Evolutionary conservation across 2,329 filamentous ascomycete species (phyloP), one percentile per base, ranked within the genome.

Genomic region (Talaromyces albobiverticillius): DNA sequence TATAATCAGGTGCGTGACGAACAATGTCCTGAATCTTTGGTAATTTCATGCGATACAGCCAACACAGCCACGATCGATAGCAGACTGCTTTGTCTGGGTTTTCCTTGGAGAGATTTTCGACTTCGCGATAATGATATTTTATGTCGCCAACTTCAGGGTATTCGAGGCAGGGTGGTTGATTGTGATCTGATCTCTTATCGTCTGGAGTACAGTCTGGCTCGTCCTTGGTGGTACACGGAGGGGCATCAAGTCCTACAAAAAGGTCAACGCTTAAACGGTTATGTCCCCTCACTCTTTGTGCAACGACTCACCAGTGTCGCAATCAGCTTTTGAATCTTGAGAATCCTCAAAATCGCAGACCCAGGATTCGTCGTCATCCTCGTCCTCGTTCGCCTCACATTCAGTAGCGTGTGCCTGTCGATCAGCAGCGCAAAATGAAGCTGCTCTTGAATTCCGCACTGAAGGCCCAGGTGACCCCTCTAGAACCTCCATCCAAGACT

Each of bases 11-110:
- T 16, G 51, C 42, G 38, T 45, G 16, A 14, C 25, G 36, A 36
- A 16, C 18, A 16, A 31, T 22, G 25, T 14, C 16, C 16, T 26
- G 29, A 9, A 53, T 53, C 25, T 53, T n/a, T 13, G 43, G 6
- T 42, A 42, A 47, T 9, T 43, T 16, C 51, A 47, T 53, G 23
- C 25, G 23, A 53, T 53, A 53, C 42, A 47, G 25, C 51, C 51
- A 53, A 11, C n/a, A 46, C 8, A 53, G 34, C 42, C 51, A 53
- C n/a, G 25, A n/a, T 11, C 45, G 32, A 13, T 53, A 53, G 32
- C 47, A 41, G 18, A 40, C 8, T 32, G 23, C 18, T 23, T 47
- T 36, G 4, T 46, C 31, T 16, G 51, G 23, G 8, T 46, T 32
- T 18, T 11, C 26, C 13, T 38, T 29, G 11, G 13, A 20, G 23